A percentile compares a stretch with the other conserved stretches of the same genome.
Conservation (phyloP, 805 yeast genomes). For the Blastobotrys parvus region DNA sequence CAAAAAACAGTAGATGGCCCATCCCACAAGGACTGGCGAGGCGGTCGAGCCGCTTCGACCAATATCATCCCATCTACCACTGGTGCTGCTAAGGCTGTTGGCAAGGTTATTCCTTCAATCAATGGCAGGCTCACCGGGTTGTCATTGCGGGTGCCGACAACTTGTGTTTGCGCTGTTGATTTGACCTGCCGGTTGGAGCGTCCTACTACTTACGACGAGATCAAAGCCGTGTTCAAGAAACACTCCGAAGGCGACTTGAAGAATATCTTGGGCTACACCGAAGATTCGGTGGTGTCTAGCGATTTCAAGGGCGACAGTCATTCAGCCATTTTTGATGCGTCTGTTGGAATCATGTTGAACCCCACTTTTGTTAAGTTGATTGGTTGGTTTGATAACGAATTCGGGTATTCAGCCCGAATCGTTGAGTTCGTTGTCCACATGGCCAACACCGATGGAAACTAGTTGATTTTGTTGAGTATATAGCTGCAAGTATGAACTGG, state of each 20-base stretch:
- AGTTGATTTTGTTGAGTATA: too few relatives aligned
- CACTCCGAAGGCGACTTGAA: conserved; percentile 70
- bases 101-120: conserved; percentile 85
- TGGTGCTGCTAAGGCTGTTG: conserved; percentile 97
- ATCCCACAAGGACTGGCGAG: conserved; percentile 97
- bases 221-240: conserved; percentile 64
- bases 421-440: conserved; percentile 80
- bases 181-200: conserved; percentile 76
- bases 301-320: conserved; percentile 78
- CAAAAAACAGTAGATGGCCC: conserved; percentile 97
- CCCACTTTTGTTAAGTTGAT: conserved; percentile 84
- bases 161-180: conserved; percentile 89
- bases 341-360: conserved; percentile 83
- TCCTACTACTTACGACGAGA: conserved; percentile 74
- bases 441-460: conserved; percentile 41
- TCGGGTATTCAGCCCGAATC: conserved; percentile 93
- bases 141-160: conserved; percentile 90
- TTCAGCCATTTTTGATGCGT: conserved; percentile 85
- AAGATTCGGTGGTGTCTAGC: conserved; percentile 84
- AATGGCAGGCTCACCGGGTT: conserved; percentile 92
- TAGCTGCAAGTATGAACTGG: too few relatives aligned
- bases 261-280: conserved; percentile 85
- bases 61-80: conserved; percentile 94
- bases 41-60: conserved; percentile 94
- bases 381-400: conserved; percentile 95